Conservation (phyloP, 2,329 filamentous ascomycete species). For the Epicoccum nigrum region DNA sequence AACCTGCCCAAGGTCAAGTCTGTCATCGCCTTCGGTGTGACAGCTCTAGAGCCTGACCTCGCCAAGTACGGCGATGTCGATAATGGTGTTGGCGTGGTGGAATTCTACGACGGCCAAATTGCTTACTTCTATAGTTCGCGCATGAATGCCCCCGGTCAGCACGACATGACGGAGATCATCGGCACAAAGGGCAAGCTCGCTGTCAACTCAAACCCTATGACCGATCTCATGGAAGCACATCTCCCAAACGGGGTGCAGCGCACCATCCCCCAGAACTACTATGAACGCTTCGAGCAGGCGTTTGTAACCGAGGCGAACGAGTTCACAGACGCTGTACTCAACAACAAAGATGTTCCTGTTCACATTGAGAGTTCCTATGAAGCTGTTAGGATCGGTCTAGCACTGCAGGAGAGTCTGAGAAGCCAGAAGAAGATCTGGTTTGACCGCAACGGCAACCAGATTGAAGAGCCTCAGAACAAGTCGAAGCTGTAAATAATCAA, state of each 20-base stretch:
- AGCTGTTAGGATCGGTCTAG: conserved; percentile 65
- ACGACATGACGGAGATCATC: conserved; percentile 71
- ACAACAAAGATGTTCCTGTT: conserved; percentile 62
- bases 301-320: conserved; percentile 69
- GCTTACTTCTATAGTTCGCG: conserved; percentile 68
- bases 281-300: conserved; percentile 66
- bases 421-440: conserved; percentile 59
- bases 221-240: conserved; percentile 62
- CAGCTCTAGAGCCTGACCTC: conserved; percentile 64
- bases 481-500: conserved; percentile 51
- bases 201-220: conserved; percentile 64
- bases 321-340: conserved; percentile 65
- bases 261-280: conserved; percentile 68
- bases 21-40: conserved; percentile 63
- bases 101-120: conserved; percentile 68
- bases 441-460: conserved; percentile 58
- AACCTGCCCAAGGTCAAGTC: conserved; percentile 57
- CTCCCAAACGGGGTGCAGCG: conserved; percentile 60
- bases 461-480: conserved; percentile 42
- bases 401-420: conserved; percentile 53
- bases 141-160: conserved; percentile 72
- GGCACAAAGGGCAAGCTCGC: conserved; percentile 69
- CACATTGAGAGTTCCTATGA: conserved; percentile 63
- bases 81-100: conserved; percentile 68
- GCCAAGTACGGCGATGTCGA: conserved; percentile 65